These are phyloP conservation scores for Trypanosoma caninum DNA, from an alignment of 208 protist genomes.

Conservation along the genomic window DNA sequence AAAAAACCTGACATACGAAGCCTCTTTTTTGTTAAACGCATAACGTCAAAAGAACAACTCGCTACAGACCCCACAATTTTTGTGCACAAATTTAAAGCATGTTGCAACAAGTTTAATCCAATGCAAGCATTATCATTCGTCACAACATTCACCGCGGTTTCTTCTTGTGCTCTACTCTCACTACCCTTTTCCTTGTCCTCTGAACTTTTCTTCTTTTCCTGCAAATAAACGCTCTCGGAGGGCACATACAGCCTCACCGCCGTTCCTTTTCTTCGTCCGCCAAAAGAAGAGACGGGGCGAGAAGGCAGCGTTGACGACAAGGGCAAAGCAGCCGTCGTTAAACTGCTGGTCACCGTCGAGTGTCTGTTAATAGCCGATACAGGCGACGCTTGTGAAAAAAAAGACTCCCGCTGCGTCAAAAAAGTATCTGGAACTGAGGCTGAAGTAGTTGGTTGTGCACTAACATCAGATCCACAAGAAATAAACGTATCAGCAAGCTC, in stretches of 20 bases:
- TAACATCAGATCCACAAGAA: too few relatives aligned
- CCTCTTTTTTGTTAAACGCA: not conserved
- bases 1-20: constrained; percentile 12
- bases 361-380: not conserved
- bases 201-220: not conserved
- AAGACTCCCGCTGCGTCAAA: too few relatives aligned
- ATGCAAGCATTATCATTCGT: too few relatives aligned
- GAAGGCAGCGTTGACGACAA: not conserved
- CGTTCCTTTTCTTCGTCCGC: constrained; percentile 23
- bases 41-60: not conserved
- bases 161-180: not conserved
- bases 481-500: too few relatives aligned
- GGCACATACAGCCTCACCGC: constrained; percentile 37
- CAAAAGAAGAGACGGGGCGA: constrained; percentile 3
- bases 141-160: too few relatives aligned
- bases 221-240: not conserved
- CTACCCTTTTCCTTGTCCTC: constrained; percentile 1
- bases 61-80: not conserved
- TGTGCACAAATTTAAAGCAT: too few relatives aligned
- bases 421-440: too few relatives aligned
- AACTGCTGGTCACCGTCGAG: not conserved
- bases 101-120: too few relatives aligned
- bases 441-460: too few relatives aligned
- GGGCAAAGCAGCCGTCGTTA: constrained; percentile 8
- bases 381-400: not conserved